Percentiles rank a stretch among this genome's conserved stretches.
Conservation (phyloP, 805 yeast genomes). For the Starmerella davenportii region DNA sequence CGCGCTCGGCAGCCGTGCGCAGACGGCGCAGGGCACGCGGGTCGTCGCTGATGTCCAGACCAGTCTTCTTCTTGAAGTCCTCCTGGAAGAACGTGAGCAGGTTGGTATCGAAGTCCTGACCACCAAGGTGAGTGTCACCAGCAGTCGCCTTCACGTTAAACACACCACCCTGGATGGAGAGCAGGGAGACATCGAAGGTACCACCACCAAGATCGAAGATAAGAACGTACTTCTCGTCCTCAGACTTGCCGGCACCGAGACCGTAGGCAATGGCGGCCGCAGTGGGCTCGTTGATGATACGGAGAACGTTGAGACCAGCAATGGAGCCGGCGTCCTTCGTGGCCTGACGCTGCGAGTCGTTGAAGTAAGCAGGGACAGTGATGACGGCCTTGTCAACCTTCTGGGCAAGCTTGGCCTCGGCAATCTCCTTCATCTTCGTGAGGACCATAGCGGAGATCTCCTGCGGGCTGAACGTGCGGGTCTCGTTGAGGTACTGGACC, state of each 20-base stretch:
- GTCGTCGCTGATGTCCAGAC: conserved; percentile 73
- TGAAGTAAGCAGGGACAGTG: conserved; percentile 78
- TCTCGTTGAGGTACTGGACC: conserved; percentile 71
- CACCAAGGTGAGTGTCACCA: conserved; percentile 99
- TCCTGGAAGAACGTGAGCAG: conserved; percentile 79
- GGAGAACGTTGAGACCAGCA: conserved; percentile 68
- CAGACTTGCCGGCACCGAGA: conserved; percentile 72
- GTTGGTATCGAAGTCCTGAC: conserved; percentile 97
- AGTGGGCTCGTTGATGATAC: conserved; percentile 81
- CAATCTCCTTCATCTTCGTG: conserved; percentile 71
- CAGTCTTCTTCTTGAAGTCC: conserved; percentile 91
- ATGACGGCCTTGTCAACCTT: conserved; percentile 69
- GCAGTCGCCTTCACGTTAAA: conserved; percentile 95
- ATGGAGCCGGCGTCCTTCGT: conserved; percentile 80
- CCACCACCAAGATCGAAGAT: conserved; percentile 97
- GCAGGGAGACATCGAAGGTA: conserved; percentile 87
- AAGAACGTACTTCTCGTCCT: conserved; percentile 70
- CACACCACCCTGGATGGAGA: conserved; percentile 88
- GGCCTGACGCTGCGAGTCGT: conserved; percentile 80
- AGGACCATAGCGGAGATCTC: conserved; percentile 89
- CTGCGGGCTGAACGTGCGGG: conserved; percentile 78
- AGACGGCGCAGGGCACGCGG: conserved; percentile 95
- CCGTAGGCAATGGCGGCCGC: conserved; percentile 98
- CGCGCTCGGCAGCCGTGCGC: conserved; percentile 98
- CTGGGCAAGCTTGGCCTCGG: conserved; percentile 67